Evolutionary conservation across 768 basidiomycete genomes (phyloP), one percentile per base, ranked within the genome.

Genomic region (Imleria badia): DNA sequence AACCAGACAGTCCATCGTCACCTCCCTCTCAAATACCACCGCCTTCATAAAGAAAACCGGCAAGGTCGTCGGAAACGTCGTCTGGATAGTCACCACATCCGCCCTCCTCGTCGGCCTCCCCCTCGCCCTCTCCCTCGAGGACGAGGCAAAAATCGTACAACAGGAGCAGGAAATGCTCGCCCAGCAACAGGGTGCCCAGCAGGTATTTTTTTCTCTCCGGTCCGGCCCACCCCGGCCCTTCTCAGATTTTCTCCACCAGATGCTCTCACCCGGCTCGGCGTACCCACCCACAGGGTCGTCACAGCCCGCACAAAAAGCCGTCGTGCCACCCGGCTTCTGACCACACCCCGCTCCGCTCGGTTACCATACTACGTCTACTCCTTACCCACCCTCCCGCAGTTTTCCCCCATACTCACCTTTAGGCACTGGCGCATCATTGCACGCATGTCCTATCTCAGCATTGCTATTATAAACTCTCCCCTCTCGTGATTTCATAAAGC

Each of bases 101-200:
- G 94, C 95, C 1, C 78, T 99, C 51, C 83, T 99, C 60, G 88
- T 99, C 46, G 97, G 92, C 14, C 78, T 99, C 36, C 97, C 97
- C 33, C 79, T 98, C 58, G 94, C 95, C 6, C 80, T 98, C 62
- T 88, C 86, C 56, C 79, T 98, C 63, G 97, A 99, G 74, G 96
- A 97, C 73, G 97, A 99, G 76, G 89, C 91, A 50, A 94, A 94
- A 74, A 82, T 96, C 53, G 87, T 94, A 12, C 86, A 87, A 44
- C 94, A 98, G 74, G 97, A 98, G 74, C 87, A 90, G 74, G 94
- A 98, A 74, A 83, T 92, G 81, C 76, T 91, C 58, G 91, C 91
- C 48, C 94, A 96, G 71, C 92, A 94, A 69, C 89, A 92, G 71
- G 94, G 94, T 41, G 88, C 87, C 13, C 91, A 94, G 71, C 89